Percentiles rank a stretch among this genome's conserved stretches.
These are phyloP conservation scores for Cryphonectria radicalis DNA, from an alignment of 2,329 filamentous ascomycete genomes.

Conservation along the genomic window DNA sequence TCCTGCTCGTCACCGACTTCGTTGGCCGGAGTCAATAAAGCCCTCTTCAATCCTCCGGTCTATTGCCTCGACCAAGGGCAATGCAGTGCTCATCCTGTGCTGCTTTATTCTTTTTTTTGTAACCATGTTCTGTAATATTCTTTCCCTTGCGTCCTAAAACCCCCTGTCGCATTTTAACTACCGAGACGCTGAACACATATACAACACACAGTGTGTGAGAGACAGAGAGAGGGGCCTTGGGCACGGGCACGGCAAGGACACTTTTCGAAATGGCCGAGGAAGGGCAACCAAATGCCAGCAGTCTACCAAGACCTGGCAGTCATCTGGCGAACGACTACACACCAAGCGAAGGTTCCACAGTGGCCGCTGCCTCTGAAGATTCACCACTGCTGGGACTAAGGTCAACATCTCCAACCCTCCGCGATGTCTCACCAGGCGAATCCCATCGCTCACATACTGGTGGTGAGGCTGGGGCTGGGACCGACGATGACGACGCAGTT, in stretches of 20 bases:
- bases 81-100: not conserved
- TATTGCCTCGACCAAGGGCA: not conserved
- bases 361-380: conserved; percentile 32
- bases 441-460: not conserved
- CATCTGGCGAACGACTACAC: not conserved
- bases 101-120: not conserved
- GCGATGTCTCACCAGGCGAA: conserved; percentile 29
- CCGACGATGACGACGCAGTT: conserved; percentile 17
- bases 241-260: not conserved
- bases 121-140: not conserved
- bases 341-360: conserved; percentile 12
- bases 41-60: not conserved
- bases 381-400: conserved; percentile 38
- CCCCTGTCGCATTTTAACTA: not conserved
- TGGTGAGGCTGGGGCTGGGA: not conserved
- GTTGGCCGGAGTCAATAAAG: not conserved
- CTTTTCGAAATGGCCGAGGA: not conserved
- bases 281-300: not conserved
- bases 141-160: not conserved
- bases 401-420: conserved; percentile 31
- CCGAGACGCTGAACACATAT: not conserved
- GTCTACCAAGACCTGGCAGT: not conserved
- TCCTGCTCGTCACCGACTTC: not conserved
- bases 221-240: not conserved
- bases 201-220: not conserved